Base-by-base conservation (phyloP, 179 eudicot genomes). In the Corrigiola litoralis region DNA sequence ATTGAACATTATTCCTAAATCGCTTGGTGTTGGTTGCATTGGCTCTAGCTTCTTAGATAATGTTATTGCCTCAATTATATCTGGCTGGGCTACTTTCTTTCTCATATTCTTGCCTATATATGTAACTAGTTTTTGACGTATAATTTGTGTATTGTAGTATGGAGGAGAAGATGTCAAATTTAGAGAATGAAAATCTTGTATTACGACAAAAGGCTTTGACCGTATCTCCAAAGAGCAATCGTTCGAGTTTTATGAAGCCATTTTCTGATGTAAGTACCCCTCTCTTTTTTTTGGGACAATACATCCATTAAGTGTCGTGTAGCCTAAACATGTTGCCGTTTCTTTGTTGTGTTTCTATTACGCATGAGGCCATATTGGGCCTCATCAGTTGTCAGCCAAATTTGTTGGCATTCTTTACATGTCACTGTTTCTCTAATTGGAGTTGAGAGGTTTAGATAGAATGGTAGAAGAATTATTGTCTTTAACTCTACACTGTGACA, bases 171-270 rank as follows among this genome's bases (percentile, higher is more conserved):
- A 73, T 84, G 67, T 82, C 85, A 48, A 88, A 78, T 78, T 68
- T 86, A 25, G 95, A 95, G 68, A 81, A 82, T 60, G 99, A 95
- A 80, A 95, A 88, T 85, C 99, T 74, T 68, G 83, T 95, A 25
- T 79, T 95, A 40, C 83, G 97, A 36, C 96, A 95, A 68, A 95
- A 81, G 74, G 71, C 96, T 34, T 75, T 88, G 74, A 80, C 71
- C 76, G 60, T 77, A 37, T 74, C 97, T 61, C 92, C 95, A 1
- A 88, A 69, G 69, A 77, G 84, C 76, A 81, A 58, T 70, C 91
- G 84, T 45, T 72, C 82, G 47, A 83, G 84, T 54, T 72, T 82
- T 79, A 69, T 69, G 45, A 94, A 78, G 79, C 84, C 84, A 14
- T 73, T 83, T 69, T 58, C 88, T 44, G 95, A 91, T 70, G 99